Conservation (phyloP, 1,284 basidiomycete genomes). For the Pisolithus thermaeus region DNA sequence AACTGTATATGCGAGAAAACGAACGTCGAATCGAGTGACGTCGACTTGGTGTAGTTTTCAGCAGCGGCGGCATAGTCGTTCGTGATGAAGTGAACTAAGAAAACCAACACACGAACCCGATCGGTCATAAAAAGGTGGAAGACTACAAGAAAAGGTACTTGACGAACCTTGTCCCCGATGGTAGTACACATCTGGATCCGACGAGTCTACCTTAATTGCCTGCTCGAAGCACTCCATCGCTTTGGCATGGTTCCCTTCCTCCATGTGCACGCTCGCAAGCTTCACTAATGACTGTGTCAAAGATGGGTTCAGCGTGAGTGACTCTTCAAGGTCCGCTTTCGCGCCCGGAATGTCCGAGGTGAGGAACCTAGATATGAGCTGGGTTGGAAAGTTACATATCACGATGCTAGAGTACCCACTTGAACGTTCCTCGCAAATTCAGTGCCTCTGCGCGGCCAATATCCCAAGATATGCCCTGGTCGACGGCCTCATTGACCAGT, state of each 20-base stretch:
- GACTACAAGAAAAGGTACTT: background rate
- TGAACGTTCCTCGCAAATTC: slow-evolving; percentile 95
- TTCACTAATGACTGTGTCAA: slow-evolving; percentile 94
- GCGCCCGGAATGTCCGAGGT: slow-evolving; percentile 83
- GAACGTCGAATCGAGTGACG: slow-evolving; percentile 75
- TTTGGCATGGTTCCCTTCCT: slow-evolving; percentile 74
- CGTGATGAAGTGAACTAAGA: slow-evolving; percentile 89
- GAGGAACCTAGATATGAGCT: slow-evolving; percentile 59
- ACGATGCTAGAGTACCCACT: slow-evolving; percentile 43
- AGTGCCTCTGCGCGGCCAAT: slow-evolving; percentile 80
- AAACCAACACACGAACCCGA: background rate
- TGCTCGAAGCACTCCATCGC: slow-evolving; percentile 91
- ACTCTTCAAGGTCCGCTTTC: slow-evolving; percentile 79
- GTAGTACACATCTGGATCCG: slow-evolving; percentile 97
- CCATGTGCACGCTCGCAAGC: slow-evolving; percentile 97
- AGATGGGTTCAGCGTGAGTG: slow-evolving; percentile 67
- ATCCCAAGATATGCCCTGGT: slow-evolving; percentile 81
- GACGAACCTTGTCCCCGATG: slow-evolving; percentile 89
- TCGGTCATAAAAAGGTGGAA: slow-evolving; percentile 3
- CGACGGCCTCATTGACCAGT: slow-evolving; percentile 81
- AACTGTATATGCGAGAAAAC: slow-evolving; percentile 97
- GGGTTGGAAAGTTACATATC: background rate
- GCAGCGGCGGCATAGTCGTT: slow-evolving; percentile 85
- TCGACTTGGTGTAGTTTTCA: slow-evolving; percentile 87
- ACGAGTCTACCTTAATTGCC: slow-evolving; percentile 77